phyloP scores from a whole-genome alignment of 495 filamentous ascomycete genomes.

The Tetracladium marchalianum region DNA sequence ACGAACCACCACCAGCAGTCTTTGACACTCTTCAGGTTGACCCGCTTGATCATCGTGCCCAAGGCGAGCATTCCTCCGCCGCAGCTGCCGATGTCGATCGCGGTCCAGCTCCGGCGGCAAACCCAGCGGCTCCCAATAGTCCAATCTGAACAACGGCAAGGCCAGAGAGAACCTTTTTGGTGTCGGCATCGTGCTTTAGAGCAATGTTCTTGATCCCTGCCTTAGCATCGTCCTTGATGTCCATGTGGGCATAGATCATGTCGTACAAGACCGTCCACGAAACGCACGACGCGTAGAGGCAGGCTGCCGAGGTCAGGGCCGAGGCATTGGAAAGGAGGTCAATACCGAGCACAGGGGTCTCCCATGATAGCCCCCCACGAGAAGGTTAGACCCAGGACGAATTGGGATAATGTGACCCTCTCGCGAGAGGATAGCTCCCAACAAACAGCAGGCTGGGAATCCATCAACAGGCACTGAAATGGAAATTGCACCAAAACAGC shows the following conservation, averaged over 20 bases:
- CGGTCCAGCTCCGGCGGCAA: conserved; percentile 17
- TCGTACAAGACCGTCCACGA: conserved; percentile 37
- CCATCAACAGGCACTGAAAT: conserved; percentile 7
- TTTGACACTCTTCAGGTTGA: conserved; percentile 25
- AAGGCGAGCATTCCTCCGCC: conserved; percentile 23
- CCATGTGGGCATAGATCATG: conserved; percentile 37
- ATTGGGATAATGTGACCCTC: conserved; percentile 26
- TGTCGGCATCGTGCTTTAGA: conserved; percentile 24
- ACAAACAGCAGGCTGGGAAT: conserved; percentile 5
- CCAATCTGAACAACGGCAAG: conserved; percentile 19
- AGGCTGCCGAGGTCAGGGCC: background rate
- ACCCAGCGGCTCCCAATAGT: conserved; percentile 19
- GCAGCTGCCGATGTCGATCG: conserved; percentile 16
- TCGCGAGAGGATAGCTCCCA: conserved; percentile 23
- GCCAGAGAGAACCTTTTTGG: conserved; percentile 22
- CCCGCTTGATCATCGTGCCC: conserved; percentile 26
- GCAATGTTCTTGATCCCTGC: conserved; percentile 31
- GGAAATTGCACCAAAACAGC: conserved; percentile 4
- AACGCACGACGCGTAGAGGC: conserved; percentile 19
- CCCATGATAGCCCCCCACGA: conserved; percentile 22
- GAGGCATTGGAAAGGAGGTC: conserved; percentile 10
- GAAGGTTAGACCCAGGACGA: conserved; percentile 24
- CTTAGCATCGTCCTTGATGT: conserved; percentile 31
- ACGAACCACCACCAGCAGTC: conserved; percentile 34
- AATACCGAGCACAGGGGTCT: conserved; percentile 9